Evolutionary conservation across 2,329 filamentous ascomycete genomes (phyloP), one percentile per base, ranked within the genome.

Genomic region (Talaromyces rugulosus): DNA sequence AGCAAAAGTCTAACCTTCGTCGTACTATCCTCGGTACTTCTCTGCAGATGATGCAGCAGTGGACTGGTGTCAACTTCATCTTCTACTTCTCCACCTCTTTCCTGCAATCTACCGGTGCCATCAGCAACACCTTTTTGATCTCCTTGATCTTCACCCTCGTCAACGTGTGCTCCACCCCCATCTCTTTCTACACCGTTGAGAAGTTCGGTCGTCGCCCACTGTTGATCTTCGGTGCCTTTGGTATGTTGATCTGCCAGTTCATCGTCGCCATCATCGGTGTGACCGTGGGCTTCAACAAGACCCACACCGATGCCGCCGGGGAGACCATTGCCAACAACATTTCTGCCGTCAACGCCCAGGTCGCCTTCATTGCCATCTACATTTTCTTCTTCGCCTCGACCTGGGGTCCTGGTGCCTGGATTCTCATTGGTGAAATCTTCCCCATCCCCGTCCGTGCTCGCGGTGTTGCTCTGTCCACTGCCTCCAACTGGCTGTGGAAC

Each of bases 401-500:
- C 66, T 96, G 91, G 92, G 92, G 92, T 59, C 91, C 91, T 6
- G 89, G 82, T 61, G 83, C 83, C 30, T 87, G 84, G 85, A 81
- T 81, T 61, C 85, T 96, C 68, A 93, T 95, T 71, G 92, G 92
- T 74, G 92, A 96, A 81, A 89, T 95, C 77, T 96, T 90, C 86
- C 91, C 92, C 62, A 86, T 96, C 59, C 91, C 90, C 64, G 94
- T 96, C 78, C 90, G 92, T 71, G 90, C 92, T 47, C 90, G 91
- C 68, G 92, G 92, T 80, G 91, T 96, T 63, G 91, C 85, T 69
- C 84, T 96, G 52, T 93, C 91, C 47, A 96, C 92, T 8, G 90
- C 92, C 64, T 92, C 88, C 74, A 96, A 96, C 85, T 96, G 91
- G 91, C 84, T 95, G 65, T 95, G 91, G 91, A 95, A 92, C 81